A percentile compares a stretch with the other conserved stretches of the same genome.
Evolutionary conservation across 495 filamentous ascomycete species (phyloP).

Genomic region (Penicillium longicatenatum): DNA sequence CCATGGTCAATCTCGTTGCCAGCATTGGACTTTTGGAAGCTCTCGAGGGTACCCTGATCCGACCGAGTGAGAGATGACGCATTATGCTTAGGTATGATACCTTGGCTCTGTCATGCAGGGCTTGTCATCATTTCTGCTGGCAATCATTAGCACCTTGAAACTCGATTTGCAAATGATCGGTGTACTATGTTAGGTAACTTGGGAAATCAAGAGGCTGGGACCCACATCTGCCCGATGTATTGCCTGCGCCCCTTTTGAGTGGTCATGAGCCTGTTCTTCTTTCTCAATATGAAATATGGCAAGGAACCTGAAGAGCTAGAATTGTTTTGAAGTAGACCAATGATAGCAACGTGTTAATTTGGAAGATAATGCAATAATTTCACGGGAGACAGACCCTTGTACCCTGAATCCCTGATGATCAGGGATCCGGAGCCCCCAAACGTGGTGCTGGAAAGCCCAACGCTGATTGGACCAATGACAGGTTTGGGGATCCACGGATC

Average conservation of each 20-base stretch:
- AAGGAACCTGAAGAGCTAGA: not conserved
- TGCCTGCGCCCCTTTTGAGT: not conserved
- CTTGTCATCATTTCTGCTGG: not conserved
- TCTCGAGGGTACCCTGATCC: not conserved
- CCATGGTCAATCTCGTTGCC: not conserved
- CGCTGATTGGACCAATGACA: slow-evolving; percentile 19
- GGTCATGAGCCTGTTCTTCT: not conserved
- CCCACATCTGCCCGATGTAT: slow-evolving; percentile 2
- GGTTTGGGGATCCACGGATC: slow-evolving; percentile 22
- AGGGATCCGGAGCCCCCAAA: slow-evolving; percentile 10
- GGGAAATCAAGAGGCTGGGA: slow-evolving; percentile 13
- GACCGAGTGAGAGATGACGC: not conserved
- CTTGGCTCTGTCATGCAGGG: not conserved
- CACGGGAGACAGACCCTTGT: not conserved
- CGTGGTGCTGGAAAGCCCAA: slow-evolving; percentile 8
- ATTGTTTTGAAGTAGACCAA: not conserved
- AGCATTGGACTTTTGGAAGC: not conserved
- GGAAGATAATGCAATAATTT: no score
- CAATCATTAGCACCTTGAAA: not conserved
- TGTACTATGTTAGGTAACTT: not conserved
- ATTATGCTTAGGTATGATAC: not conserved
- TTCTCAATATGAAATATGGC: no score
- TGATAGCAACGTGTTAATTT: not conserved
- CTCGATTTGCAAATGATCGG: slow-evolving; percentile 9
- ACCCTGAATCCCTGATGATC: not conserved